These are phyloP conservation scores for Tetrahymena elliotti DNA, from an alignment of 73 alveolate species.

Conservation along the genomic window DNA sequence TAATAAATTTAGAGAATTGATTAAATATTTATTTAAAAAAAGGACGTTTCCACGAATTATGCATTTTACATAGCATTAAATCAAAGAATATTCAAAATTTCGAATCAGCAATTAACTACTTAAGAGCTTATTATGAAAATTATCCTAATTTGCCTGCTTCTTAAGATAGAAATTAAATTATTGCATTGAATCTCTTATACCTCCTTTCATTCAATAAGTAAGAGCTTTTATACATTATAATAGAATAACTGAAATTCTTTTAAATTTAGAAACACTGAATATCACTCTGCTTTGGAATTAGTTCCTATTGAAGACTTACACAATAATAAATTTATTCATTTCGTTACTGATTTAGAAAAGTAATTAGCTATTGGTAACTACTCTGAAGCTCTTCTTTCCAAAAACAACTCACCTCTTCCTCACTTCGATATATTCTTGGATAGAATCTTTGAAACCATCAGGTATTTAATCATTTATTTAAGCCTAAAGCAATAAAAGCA, in stretches of 20 bases:
- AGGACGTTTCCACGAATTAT: not conserved
- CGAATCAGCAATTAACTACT: not conserved
- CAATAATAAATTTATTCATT: constrained; percentile 43
- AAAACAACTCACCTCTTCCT: constrained; percentile 57
- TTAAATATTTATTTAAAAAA: not conserved
- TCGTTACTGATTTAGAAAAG: constrained; percentile 64
- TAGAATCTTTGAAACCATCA: constrained; percentile 74
- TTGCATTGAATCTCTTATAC: not conserved
- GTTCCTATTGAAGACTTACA: constrained; percentile 34
- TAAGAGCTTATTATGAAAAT: not conserved
- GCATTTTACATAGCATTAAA: not conserved
- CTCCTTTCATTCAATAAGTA: not conserved
- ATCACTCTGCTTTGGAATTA: constrained; percentile 57
- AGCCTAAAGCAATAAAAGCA: no score
- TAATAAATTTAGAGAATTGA: not conserved
- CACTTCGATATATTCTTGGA: constrained; percentile 66
- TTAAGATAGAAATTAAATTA: not conserved
- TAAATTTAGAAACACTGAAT: constrained; percentile 36
- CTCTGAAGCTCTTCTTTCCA: constrained; percentile 60
- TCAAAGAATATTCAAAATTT: not conserved
- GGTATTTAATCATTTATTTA: no score
- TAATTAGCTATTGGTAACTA: constrained; percentile 79
- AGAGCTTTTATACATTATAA: no score
- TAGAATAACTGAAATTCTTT: not conserved
- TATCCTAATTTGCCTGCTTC: not conserved